Evolutionary conservation across 2,329 filamentous ascomycete genomes (phyloP), one percentile per base, ranked within the genome.

Genomic region (Metarhizium album): DNA sequence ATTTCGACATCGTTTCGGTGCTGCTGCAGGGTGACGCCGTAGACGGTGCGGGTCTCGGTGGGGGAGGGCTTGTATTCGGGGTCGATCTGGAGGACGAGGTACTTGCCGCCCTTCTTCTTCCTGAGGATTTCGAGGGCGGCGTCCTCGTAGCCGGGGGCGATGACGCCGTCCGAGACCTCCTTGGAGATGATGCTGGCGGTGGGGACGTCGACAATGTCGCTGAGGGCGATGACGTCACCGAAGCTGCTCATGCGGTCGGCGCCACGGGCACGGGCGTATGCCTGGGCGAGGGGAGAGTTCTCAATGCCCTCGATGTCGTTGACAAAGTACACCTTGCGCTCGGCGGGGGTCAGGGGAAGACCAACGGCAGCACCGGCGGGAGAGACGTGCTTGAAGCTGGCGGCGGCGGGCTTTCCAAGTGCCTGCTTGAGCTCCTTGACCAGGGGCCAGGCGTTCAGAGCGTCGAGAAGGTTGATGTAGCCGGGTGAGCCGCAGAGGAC

Each of bases 221-320:
- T 95, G 31, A 97, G 81, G 42, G 91, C 93, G 65, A 97, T 94
- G 67, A 97, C 79, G 69, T 98, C 93, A 57, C 93, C 93, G 65
- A 97, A 98, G 74, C 88, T 95, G 70, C 90, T 95, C 93, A 97
- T 97, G 61, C 93, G 87, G 73, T 98, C 93, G 46, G 93, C 90
- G 58, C 93, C 93, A 64, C 93, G 84, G 51, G 93, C 93, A 65
- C 93, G 87, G 53, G 93, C 91, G 64, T 98, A 98, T 38, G 93
- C 93, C 72, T 95, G 90, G 23, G 93, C 93, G 31, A 97, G 81
- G 42, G 77, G 78, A 8, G 91, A 97, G 45, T 79, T 80, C 70
- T 95, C 89, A 56, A 98, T 83, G 49, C 89, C 90, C 54, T 83
- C 80, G 61, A 98, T 94, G 65, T 96, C 93, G 64, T 95, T 88